Base-by-base conservation (phyloP, 2,329 filamentous ascomycete genomes). In the Corniculantispora saksenae region DNA sequence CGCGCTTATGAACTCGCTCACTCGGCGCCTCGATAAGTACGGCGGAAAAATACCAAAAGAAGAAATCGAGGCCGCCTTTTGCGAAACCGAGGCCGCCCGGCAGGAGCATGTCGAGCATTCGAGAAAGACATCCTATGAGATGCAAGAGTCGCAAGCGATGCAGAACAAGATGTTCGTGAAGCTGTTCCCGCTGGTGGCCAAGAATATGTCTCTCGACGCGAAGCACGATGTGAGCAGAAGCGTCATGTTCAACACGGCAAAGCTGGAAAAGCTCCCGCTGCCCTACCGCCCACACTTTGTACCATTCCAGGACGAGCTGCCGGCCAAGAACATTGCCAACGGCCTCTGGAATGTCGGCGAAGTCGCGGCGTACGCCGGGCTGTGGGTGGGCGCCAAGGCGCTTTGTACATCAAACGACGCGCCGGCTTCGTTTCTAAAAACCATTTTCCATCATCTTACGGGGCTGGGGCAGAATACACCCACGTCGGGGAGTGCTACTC, bases 1-100 rank as follows among this genome's bases (percentile, higher is more conserved):
- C 6, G 66, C 59, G 2, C 59, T 70, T 10, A 45, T 67, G n/a
- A 70, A 68, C 13, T 25, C 64, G 15, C 57, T 70, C 6, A 15
- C 29, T 17, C 29, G n/a, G 2, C 13, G 45, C 15, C 57, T 60
- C 4, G 57, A 51, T 45, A 50, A 40, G 57, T 21, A 10, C n/a
- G 29, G 57, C 32, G 57, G 27, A 19, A 47, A 21, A 5, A 12
- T 51, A 3, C 45, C 57, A 4, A 50, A 38, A 21, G 15, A 27
- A 21, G 57, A 29, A 17, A 27, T 60, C 57, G 57, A 38, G 47
- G 12, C 57, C 10, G 57, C 57, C 3, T 60, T 60, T 13, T 29
- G 27, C 45, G 57, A 60, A 19, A 51, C 29, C 29, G 29, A 60
- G 12, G 21, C 21, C 1, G 43, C 45, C 4, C 57, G 45, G n/a